Evolutionary conservation across 331 rosid species (phyloP), one percentile per base, ranked within the genome.

Genomic region (Acacia concinna): DNA sequence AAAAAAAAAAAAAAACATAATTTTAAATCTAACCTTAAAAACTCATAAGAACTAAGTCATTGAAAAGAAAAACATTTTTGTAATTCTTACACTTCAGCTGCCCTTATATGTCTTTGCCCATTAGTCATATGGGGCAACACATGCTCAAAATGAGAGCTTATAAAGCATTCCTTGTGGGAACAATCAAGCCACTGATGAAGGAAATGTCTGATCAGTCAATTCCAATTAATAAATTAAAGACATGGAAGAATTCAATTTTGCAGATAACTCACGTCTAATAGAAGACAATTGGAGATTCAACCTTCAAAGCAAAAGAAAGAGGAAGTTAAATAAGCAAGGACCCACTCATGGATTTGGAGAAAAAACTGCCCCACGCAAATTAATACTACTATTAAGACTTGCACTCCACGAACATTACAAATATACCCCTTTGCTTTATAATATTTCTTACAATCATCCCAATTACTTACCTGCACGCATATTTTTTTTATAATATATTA

Each of bases 331-430:
- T n/a, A n/a, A n/a, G 51, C 20, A 59, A 68, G 5, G 28, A 43
- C 59, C 59, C 73, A 82, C 77, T 82, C 67, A 85, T 76, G 69
- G 5, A 76, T 76, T 67, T n/a, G 54, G 23, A 82, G 86, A 79
- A 82, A 81, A 68, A 76, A 38, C 51, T 34, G 49, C 15, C 49
- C 10, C 20, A 7, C 32, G 38, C 28, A 56, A 52, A 13, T 75
- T 30, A 71, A 35, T 47, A 38, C 41, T 47, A 38, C 41, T 8
- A 75, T 32, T 20, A 83, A 73, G 34, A 82, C 89, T 86, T 86
- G 81, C 73, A 79, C 83, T 46, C 52, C 52, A 46, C 20, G 3
- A 46, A 14, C 18, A 46, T 46, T 46, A 46, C 3, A 20, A 1
- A 0, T 46, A 15, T 15, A 3, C 52, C 52, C 2, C n/a, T 15